Base-by-base conservation (phyloP, 176 grass and related monocot species). In the Typha latifolia region DNA sequence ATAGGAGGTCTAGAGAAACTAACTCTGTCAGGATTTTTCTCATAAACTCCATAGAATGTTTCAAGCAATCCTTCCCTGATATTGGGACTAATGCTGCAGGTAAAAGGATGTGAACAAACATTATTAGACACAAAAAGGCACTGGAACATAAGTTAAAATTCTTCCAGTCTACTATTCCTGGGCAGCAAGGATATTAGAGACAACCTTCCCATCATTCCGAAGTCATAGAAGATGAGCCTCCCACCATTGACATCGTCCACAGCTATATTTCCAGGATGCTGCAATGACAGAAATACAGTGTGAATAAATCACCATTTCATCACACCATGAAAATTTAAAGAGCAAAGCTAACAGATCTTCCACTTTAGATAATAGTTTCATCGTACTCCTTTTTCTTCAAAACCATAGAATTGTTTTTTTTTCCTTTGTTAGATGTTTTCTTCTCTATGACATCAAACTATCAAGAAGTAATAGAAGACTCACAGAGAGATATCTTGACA, bases 171-270 rank as follows among this genome's bases (percentile, higher is more conserved):
- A 67, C 6, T 12, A 43, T 20, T 0, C 14, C 47, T 14, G 52
- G 1, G 9, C 16, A 67, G 12, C 2, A 62, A 76, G 9, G 2
- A n/a, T 52, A 62, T 52, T 9, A 49, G 24, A 72, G 68, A 48
- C 64, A 89, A 97, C 94, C 94, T 92, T 77, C 94, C 94, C 94
- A 97, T 97, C 94, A 97, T 97, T 74, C 94, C 94, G 66, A 97
- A 97, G 75, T 97, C 94, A 5, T 97, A 97, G 79, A 97, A 97
- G 67, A 97, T 92, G 79, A 97, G 94, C 76, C 94, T 92, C 74
- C 89, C 94, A 64, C 94, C 94, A 78, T 90, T 97, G 53, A 84
- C 72, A 90, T 97, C 94, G 84, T 97, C 94, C 61, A 92, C 94
- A 75, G 94, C 94, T 78, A 97, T 97, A 81, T 97, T 97, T 61